These are phyloP conservation scores for Pholiota adiposa DNA, from an alignment of 1,284 basidiomycete species.

Conservation along the genomic window DNA sequence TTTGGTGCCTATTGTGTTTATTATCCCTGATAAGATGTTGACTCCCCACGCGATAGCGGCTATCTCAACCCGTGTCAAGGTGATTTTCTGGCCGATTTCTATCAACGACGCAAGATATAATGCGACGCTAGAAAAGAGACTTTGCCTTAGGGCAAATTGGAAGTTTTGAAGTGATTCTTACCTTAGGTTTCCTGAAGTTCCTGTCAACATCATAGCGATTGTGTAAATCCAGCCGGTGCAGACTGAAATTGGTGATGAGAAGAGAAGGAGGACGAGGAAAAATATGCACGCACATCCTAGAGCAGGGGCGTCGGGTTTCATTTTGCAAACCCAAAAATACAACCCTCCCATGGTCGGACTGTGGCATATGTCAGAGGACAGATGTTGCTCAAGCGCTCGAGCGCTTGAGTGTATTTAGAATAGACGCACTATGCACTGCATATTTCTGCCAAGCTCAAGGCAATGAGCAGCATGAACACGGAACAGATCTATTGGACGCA, in stretches of 20 bases:
- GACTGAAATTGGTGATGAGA: constrained; percentile 26
- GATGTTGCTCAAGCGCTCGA: background rate
- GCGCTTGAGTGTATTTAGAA: background rate
- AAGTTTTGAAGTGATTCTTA: constrained; percentile 15
- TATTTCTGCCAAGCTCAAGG: constrained; percentile 60
- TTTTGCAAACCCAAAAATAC: constrained; percentile 69
- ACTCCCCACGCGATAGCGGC: constrained; percentile 61
- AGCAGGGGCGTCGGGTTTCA: constrained; percentile 59
- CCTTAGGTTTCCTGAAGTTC: constrained; percentile 64
- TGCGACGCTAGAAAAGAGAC: constrained; percentile 42
- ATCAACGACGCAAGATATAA: constrained; percentile 58
- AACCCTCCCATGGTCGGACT: constrained; percentile 62
- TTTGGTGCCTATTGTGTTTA: constrained; percentile 60
- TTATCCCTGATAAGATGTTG: constrained; percentile 56
- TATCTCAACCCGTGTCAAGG: constrained; percentile 53
- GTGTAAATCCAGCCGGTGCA: constrained; percentile 66
- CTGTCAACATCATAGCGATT: constrained; percentile 64
- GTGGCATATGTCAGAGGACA: background rate
- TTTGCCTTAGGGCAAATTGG: background rate
- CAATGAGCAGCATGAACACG: constrained; percentile 63
- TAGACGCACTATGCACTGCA: constrained; percentile 59
- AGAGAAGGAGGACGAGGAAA: background rate
- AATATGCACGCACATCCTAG: constrained; percentile 52
- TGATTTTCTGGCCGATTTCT: constrained; percentile 51
- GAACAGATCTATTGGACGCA: constrained; percentile 34